Evolutionary conservation across 768 basidiomycete species (phyloP).

Genomic region (Phallus indusiatus): DNA sequence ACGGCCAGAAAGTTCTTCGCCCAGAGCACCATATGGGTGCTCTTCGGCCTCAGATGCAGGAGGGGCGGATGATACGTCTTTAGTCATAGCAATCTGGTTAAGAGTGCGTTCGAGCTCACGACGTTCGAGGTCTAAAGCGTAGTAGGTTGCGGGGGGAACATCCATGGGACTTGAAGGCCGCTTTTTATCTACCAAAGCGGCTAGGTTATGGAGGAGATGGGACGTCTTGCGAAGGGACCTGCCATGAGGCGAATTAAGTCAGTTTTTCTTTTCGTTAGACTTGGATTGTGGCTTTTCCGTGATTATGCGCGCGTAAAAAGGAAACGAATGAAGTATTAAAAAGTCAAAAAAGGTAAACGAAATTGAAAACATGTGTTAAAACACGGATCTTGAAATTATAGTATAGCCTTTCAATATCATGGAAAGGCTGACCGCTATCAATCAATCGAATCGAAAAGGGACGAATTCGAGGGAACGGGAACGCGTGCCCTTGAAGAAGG

Average conservation of each 20-base stretch:
- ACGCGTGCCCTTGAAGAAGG: background rate
- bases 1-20: slow-evolving; percentile 53
- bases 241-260: slow-evolving; percentile 1
- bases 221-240: slow-evolving; percentile 88
- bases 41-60: background rate
- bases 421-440: too few species aligned
- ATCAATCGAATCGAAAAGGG: background rate
- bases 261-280: background rate
- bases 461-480: background rate
- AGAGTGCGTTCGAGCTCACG: slow-evolving; percentile 79
- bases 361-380: background rate
- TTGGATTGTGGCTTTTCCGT: background rate
- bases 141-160: slow-evolving; percentile 65
- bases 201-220: slow-evolving; percentile 64
- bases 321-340: too few species aligned
- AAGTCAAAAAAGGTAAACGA: background rate
- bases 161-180: slow-evolving; percentile 13
- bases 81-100: slow-evolving; percentile 49
- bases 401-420: background rate
- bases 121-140: slow-evolving; percentile 88
- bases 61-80: slow-evolving; percentile 22
- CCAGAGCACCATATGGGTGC: slow-evolving; percentile 22
- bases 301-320: too few species aligned
- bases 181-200: slow-evolving; percentile 35
- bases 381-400: background rate